A percentile compares a stretch with the other conserved stretches of the same genome.
phyloP scores from a whole-genome alignment of 768 basidiomycete genomes.

The Sarcodon aspratus region DNA sequence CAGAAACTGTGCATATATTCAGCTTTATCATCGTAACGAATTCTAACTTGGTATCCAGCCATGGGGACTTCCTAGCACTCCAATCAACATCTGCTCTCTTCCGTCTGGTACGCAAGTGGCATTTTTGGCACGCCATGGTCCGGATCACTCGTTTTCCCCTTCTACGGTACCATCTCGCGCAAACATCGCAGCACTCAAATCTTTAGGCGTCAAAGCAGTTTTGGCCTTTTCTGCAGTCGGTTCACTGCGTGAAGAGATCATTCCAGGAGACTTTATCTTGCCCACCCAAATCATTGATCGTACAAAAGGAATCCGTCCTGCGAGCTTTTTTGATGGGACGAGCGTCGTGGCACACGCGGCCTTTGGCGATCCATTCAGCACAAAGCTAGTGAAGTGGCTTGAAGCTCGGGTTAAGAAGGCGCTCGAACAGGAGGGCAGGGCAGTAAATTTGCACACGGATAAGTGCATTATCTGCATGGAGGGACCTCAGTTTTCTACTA shows the following conservation, averaged over 20 bases:
- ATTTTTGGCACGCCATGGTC: slow-evolving; percentile 87
- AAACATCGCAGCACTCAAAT: slow-evolving; percentile 93
- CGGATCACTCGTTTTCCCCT: slow-evolving; percentile 68
- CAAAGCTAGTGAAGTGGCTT: slow-evolving; percentile 52
- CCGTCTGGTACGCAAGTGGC: slow-evolving; percentile 74
- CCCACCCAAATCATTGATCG: slow-evolving; percentile 93
- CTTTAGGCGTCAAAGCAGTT: slow-evolving; percentile 79
- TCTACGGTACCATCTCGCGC: slow-evolving; percentile 77
- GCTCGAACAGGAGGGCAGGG: slow-evolving; percentile 44
- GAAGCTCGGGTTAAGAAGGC: slow-evolving; percentile 52
- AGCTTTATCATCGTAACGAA: background rate
- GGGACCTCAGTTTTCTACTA: slow-evolving; percentile 95
- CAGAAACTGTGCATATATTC: slow-evolving; percentile 54
- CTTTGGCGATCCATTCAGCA: slow-evolving; percentile 89
- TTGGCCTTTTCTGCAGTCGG: slow-evolving; percentile 95
- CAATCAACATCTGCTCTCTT: slow-evolving; percentile 84
- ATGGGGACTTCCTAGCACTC: slow-evolving; percentile 87
- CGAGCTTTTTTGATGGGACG: slow-evolving; percentile 78
- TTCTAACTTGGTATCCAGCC: slow-evolving; percentile 42
- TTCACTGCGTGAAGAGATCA: slow-evolving; percentile 85
- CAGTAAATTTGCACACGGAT: slow-evolving; percentile 62
- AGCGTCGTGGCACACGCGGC: slow-evolving; percentile 83
- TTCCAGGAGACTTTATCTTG: slow-evolving; percentile 80
- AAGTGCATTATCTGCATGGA: slow-evolving; percentile 95
- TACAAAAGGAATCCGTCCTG: slow-evolving; percentile 86